Percentiles rank a stretch among this genome's conserved stretches.
phyloP scores from a whole-genome alignment of 1,139 yeast species.

The Pichia sp. region DNA sequence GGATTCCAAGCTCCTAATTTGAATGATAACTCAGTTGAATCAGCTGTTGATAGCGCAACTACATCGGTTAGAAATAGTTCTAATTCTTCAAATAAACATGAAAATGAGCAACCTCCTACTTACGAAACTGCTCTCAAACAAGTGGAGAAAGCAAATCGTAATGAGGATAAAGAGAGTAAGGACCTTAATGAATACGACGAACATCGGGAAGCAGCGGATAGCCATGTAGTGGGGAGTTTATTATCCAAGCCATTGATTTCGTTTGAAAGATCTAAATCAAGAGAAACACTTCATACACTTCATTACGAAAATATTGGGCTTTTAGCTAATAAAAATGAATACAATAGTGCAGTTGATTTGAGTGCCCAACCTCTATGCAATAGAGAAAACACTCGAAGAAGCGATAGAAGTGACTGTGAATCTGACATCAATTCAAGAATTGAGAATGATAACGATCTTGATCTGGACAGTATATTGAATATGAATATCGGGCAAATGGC shows the following conservation, averaged over 20 bases:
- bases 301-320: conserved; percentile 8
- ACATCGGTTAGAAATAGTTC: background rate
- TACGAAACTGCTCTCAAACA: background rate
- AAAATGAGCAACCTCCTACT: conserved; percentile 2
- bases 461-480: conserved; percentile 12
- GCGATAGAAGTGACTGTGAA: conserved; percentile 1
- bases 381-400: background rate
- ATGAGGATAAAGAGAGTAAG: too few relatives aligned
- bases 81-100: background rate
- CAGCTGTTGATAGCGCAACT: background rate
- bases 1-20: background rate
- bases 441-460: conserved; percentile 13
- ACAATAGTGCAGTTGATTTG: background rate
- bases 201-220: background rate
- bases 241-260: background rate
- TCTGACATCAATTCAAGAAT: conserved; percentile 5
- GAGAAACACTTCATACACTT: conserved; percentile 2
- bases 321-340: background rate
- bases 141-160: background rate
- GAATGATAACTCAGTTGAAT: background rate
- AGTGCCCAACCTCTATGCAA: background rate
- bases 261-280: background rate
- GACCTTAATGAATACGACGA: too few relatives aligned
- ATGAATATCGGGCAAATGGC: conserved; percentile 8
- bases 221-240: background rate